Evolutionary conservation across 768 basidiomycete species (phyloP), one percentile per base, ranked within the genome.

Genomic region (Asterophora parasitica): DNA sequence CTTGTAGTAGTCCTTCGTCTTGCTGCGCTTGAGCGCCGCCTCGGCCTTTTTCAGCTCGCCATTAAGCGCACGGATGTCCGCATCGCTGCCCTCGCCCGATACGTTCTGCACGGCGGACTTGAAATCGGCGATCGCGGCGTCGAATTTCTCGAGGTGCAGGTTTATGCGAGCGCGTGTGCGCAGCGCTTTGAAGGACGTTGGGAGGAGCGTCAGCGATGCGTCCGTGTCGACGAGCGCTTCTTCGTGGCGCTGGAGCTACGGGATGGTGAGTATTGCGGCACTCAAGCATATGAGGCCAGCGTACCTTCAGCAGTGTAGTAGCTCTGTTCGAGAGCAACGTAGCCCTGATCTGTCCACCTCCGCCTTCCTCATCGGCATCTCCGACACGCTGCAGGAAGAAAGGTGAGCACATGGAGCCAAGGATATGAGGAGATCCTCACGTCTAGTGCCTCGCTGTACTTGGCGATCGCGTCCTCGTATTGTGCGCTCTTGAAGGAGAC

Each of bases 1-100:
- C 68, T 88, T 88, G 64, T 88, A 89, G 60, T 90, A 90, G 59
- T 93, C 91, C 67, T 92, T 92, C 46, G 86, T 83, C 72, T 93
- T 92, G 69, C 88, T 90, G 54, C 85, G 71, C 75, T 92, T 92
- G 53, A 92, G 69, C 44, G 78, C 83, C 3, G 78, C 79, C 65
- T 94, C 89, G 0, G 90, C 90, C 63, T 90, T 88, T 65, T 79
- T 83, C 34, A 92, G 71, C 59, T 94, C 91, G 0, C 60, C 56
- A 48, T 70, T 76, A 42, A 92, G 71, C 16, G 77, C 72, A 8
- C 80, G 72, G 26, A 81, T 75, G 55, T 92, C 89, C 0, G 66
- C 72, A 3, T 82, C 83, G 27, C 64, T 74, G 16, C 77, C 79
- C 28, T 90, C 89, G 6, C 72, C 71, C 15, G 71, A 71, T 0